phyloP scores from a whole-genome alignment of 2,329 filamentous ascomycete species.

The Fusarium dlaminii region DNA sequence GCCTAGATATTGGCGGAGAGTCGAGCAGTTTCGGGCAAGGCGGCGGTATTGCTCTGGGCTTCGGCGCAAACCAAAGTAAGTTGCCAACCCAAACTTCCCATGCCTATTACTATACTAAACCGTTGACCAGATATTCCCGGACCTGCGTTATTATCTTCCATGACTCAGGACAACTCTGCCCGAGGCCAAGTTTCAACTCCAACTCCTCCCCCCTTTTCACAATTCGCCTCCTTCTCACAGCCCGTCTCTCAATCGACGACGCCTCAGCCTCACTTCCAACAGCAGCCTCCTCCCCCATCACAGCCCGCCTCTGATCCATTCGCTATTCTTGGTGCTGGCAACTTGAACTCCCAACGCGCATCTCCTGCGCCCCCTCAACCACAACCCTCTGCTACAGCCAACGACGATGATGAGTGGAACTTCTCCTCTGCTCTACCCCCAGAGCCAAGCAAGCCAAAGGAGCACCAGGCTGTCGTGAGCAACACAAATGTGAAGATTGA shows the following conservation, averaged over 20 bases:
- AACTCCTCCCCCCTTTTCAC: slow-evolving; percentile 60
- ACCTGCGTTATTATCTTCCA: slow-evolving; percentile 70
- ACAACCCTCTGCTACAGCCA: slow-evolving; percentile 46
- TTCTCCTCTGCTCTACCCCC: slow-evolving; percentile 87
- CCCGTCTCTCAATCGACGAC: slow-evolving; percentile 62
- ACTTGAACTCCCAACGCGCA: slow-evolving; percentile 38
- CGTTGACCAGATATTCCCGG: slow-evolving; percentile 66
- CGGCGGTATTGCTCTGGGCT: slow-evolving; percentile 85
- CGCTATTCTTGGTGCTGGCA: slow-evolving; percentile 54
- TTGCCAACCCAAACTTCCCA: slow-evolving; percentile 12
- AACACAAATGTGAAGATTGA: slow-evolving; percentile 77
- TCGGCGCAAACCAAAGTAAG: slow-evolving; percentile 74
- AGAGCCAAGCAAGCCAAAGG: slow-evolving; percentile 63
- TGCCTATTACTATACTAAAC: slow-evolving; percentile 24
- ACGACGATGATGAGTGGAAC: slow-evolving; percentile 90
- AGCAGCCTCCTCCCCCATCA: slow-evolving; percentile 58
- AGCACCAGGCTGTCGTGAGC: slow-evolving; percentile 73
- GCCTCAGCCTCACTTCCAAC: slow-evolving; percentile 60
- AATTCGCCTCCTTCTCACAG: slow-evolving; percentile 66
- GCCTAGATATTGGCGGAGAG: slow-evolving; percentile 79
- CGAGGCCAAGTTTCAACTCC: slow-evolving; percentile 54
- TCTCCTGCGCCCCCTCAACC: slow-evolving; percentile 41
- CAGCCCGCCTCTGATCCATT: slow-evolving; percentile 61
- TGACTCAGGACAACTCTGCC: slow-evolving; percentile 69
- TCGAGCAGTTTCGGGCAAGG: slow-evolving; percentile 72